Evolutionary conservation across 2,329 filamentous ascomycete species (phyloP).

Genomic region (Coniella vitis): DNA sequence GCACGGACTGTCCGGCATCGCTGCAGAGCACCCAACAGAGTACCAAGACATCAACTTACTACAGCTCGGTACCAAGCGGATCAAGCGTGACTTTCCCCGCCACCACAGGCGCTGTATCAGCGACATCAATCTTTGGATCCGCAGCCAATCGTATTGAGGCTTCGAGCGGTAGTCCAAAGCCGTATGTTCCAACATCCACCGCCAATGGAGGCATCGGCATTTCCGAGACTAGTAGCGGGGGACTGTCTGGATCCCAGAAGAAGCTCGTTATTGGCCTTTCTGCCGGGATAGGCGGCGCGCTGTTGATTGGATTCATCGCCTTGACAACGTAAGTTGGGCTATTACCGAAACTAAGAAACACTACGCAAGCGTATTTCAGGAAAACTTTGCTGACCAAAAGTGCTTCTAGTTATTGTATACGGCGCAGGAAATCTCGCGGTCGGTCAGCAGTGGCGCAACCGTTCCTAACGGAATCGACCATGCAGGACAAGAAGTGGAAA

Average conservation of each 20-base stretch:
- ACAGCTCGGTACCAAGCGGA: slow-evolving; percentile 34
- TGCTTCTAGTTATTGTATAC: background rate
- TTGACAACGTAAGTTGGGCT: slow-evolving; percentile 1
- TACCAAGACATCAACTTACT: slow-evolving; percentile 31
- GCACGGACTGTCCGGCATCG: slow-evolving; percentile 43
- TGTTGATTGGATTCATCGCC: background rate
- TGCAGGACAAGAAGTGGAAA: too few species aligned
- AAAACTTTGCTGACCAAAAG: background rate
- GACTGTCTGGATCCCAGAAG: slow-evolving; percentile 10
- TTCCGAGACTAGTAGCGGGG: background rate
- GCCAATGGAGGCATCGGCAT: background rate
- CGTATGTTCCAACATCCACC: slow-evolving; percentile 3
- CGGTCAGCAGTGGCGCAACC: background rate
- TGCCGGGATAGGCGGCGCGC: slow-evolving; percentile 11
- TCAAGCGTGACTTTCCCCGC: slow-evolving; percentile 32
- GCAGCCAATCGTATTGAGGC: slow-evolving; percentile 23
- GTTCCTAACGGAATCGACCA: too few species aligned
- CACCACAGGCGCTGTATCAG: slow-evolving; percentile 27
- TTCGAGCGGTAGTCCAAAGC: slow-evolving; percentile 11
- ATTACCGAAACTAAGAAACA: too few species aligned
- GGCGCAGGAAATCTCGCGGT: background rate
- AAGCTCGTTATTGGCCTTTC: slow-evolving; percentile 11
- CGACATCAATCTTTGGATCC: slow-evolving; percentile 34
- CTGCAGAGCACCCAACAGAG: slow-evolving; percentile 38
- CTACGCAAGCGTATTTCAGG: too few species aligned